A percentile compares a stretch with the other conserved stretches of the same genome.
These are phyloP conservation scores for Cystobasidium tubakii DNA, from an alignment of 768 basidiomycete genomes.

Conservation along the genomic window DNA sequence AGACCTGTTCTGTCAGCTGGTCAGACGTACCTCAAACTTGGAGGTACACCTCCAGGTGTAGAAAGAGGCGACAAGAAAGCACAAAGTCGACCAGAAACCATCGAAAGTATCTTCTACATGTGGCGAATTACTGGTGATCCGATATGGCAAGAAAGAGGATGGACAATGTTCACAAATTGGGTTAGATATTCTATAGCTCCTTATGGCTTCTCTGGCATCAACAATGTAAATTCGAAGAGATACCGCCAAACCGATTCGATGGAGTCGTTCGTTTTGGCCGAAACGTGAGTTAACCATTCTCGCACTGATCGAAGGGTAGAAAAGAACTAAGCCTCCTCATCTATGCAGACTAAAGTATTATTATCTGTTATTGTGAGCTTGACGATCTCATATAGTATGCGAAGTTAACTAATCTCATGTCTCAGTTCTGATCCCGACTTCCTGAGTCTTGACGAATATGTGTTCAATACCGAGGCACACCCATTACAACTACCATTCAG, in stretches of 20 bases:
- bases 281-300: conserved; percentile 31
- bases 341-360: conserved; percentile 38
- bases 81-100: conserved; percentile 50
- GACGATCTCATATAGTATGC: neutral
- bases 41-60: neutral
- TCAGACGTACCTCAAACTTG: neutral
- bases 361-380: conserved; percentile 33
- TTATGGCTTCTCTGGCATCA: conserved; percentile 35
- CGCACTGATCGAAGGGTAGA: too few species aligned
- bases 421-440: conserved; percentile 61
- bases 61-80: conserved; percentile 44
- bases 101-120: conserved; percentile 50
- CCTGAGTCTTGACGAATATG: conserved; percentile 54
- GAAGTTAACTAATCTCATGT: neutral
- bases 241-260: conserved; percentile 32
- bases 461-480: conserved; percentile 63
- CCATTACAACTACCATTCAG: conserved; percentile 62
- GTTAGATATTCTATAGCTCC: conserved; percentile 27
- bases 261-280: conserved; percentile 43
- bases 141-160: conserved; percentile 49
- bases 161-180: conserved; percentile 35
- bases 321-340: too few species aligned
- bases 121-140: conserved; percentile 52
- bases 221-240: conserved; percentile 18
- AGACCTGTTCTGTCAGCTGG: neutral